A percentile compares a stretch with the other conserved stretches of the same genome.
phyloP scores from a whole-genome alignment of 2,329 filamentous ascomycete genomes.

The Botrytis hyacinthi region DNA sequence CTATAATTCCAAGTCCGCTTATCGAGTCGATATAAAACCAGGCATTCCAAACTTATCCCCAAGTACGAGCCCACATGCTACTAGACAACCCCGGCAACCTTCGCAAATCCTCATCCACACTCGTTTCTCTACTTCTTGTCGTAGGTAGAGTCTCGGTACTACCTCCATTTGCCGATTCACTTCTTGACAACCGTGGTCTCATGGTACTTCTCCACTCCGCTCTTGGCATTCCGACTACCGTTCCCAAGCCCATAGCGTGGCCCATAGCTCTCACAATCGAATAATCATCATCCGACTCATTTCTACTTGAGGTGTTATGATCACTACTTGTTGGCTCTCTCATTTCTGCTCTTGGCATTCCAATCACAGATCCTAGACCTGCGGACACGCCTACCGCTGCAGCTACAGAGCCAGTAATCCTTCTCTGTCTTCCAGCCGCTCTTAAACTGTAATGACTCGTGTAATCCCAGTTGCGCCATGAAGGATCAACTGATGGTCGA shows the following conservation, averaged over 20 bases:
- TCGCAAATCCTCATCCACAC: neutral
- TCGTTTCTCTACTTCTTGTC: too few relatives aligned
- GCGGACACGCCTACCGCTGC: neutral
- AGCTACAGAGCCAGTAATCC: neutral
- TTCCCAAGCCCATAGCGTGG: neutral
- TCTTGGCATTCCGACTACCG: neutral
- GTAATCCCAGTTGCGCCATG: neutral
- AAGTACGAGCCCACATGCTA: slow-evolving; percentile 5
- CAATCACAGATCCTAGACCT: neutral
- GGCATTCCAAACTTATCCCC: neutral
- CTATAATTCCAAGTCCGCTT: neutral
- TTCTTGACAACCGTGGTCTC: neutral
- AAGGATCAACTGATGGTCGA: neutral
- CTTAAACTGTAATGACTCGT: too few relatives aligned
- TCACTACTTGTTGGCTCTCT: neutral
- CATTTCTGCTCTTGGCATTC: neutral
- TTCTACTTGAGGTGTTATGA: neutral
- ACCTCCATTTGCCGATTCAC: neutral
- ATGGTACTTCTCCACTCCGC: neutral
- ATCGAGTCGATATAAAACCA: neutral
- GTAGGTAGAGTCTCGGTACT: neutral
- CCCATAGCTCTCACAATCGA: neutral
- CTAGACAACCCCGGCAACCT: neutral
- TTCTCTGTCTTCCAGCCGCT: too few relatives aligned
- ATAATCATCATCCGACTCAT: neutral